Percentiles rank a stretch among this genome's conserved stretches.
phyloP scores from a whole-genome alignment of 2,329 filamentous ascomycete genomes.

The Penicillium sp. region DNA sequence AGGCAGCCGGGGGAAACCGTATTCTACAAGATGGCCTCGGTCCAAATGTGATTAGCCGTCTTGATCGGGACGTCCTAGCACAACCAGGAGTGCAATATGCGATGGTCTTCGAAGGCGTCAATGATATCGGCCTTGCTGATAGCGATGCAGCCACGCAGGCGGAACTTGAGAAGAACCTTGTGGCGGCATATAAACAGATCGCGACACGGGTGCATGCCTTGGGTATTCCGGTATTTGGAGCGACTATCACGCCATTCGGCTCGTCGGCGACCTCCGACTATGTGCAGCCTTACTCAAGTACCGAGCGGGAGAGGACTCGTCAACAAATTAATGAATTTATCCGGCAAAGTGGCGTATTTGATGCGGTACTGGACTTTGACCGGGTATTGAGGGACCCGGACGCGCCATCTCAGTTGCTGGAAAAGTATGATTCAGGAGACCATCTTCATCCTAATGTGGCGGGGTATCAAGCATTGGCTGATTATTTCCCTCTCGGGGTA shows the following conservation, averaged over 20 bases:
- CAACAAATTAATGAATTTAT: slow-evolving; percentile 63
- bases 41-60: slow-evolving; percentile 58
- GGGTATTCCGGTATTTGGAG: slow-evolving; percentile 58
- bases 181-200: slow-evolving; percentile 60
- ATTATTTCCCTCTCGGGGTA: slow-evolving; percentile 56
- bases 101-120: slow-evolving; percentile 67
- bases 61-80: slow-evolving; percentile 63
- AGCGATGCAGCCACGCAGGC: slow-evolving; percentile 47
- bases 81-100: slow-evolving; percentile 59
- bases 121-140: slow-evolving; percentile 60
- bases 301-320: slow-evolving; percentile 56
- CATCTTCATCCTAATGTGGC: slow-evolving; percentile 61
- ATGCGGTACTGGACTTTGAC: slow-evolving; percentile 64
- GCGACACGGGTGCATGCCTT: slow-evolving; percentile 53
- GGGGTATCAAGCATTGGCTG: slow-evolving; percentile 61
- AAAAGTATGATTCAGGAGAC: slow-evolving; percentile 60
- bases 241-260: slow-evolving; percentile 65
- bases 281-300: slow-evolving; percentile 54
- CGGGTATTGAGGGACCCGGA: slow-evolving; percentile 52
- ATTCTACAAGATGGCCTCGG: slow-evolving; percentile 62
- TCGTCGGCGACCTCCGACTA: slow-evolving; percentile 33
- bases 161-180: slow-evolving; percentile 51
- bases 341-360: slow-evolving; percentile 54
- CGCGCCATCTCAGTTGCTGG: slow-evolving; percentile 49
- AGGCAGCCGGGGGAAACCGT: slow-evolving; percentile 68